These are phyloP conservation scores for Drechslerella dactyloides DNA, from an alignment of 2,329 filamentous ascomycete genomes.

Conservation along the genomic window DNA sequence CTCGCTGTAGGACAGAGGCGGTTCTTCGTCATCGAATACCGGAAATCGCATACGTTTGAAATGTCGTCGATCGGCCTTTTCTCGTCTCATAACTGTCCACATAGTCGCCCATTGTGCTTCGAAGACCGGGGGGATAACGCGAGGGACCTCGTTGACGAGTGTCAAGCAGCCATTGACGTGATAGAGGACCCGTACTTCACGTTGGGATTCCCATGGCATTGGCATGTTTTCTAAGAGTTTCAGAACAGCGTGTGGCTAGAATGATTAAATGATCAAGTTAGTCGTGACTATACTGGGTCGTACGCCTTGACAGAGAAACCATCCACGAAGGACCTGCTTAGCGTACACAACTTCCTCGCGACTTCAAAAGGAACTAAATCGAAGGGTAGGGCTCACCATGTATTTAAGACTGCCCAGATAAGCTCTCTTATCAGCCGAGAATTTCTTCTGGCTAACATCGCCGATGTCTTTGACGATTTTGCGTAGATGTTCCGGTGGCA, in stretches of 20 bases:
- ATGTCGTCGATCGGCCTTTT: conserved; percentile 92
- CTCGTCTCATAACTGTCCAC: conserved; percentile 98
- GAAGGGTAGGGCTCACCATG: conserved; percentile 65
- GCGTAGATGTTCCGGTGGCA: conserved; percentile 96
- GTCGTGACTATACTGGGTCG: conserved; percentile 50
- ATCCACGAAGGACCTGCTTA: conserved; percentile 48
- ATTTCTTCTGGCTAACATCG: conserved; percentile 99
- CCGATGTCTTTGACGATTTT: conserved; percentile 99
- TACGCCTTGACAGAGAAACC: conserved; percentile 39
- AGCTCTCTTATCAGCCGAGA: conserved; percentile 96
- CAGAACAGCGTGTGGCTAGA: conserved; percentile 82
- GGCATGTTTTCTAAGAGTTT: conserved; percentile 99
- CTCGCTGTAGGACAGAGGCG: conserved; percentile 95
- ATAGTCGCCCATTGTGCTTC: conserved; percentile 99
- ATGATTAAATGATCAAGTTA: conserved; percentile 43
- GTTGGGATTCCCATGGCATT: conserved; percentile 97
- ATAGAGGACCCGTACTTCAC: conserved; percentile 97
- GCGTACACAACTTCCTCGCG: conserved; percentile 47
- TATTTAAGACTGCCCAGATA: conserved; percentile 97
- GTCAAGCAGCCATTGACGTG: conserved; percentile 98
- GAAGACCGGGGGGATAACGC: conserved; percentile 97
- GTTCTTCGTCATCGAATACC: conserved; percentile 97
- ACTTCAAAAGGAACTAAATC: conserved; percentile 6
- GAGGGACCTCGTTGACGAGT: conserved; percentile 91
- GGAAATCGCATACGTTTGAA: conserved; percentile 99